Evolutionary conservation across 1,284 basidiomycete genomes (phyloP).

Genomic region (Irpex sp.): DNA sequence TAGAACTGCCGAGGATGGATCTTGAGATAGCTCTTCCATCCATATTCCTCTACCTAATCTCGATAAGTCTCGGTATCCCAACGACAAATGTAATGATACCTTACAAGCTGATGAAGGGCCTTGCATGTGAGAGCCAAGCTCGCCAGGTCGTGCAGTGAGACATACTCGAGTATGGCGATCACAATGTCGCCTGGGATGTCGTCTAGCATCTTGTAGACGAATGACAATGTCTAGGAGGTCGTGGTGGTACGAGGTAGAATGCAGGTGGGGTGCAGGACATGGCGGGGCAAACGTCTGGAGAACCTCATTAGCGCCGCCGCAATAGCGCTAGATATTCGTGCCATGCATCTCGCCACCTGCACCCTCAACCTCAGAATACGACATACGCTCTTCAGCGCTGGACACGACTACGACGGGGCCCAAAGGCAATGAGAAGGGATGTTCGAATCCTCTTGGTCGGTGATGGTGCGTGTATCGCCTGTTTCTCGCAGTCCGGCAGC

Average conservation of each 20-base stretch:
- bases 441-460: slow-evolving; percentile 92
- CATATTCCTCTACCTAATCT: slow-evolving; percentile 53
- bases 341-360: not conserved
- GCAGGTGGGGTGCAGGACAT: not conserved
- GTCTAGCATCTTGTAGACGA: not conserved
- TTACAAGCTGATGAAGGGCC: slow-evolving; percentile 44
- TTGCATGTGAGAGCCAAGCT: slow-evolving; percentile 45
- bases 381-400: not conserved
- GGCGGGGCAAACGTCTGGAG: not conserved
- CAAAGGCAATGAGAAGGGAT: slow-evolving; percentile 71
- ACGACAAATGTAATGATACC: slow-evolving; percentile 18
- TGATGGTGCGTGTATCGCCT: slow-evolving; percentile 60
- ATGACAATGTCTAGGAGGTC: not conserved
- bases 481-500: not conserved
- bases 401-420: not conserved
- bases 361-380: not conserved
- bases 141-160: slow-evolving; percentile 43
- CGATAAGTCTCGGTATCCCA: not conserved
- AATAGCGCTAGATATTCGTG: no score
- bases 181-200: slow-evolving; percentile 51
- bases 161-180: slow-evolving; percentile 46
- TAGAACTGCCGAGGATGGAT: slow-evolving; percentile 48
- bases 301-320: no score
- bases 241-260: not conserved
- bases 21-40: slow-evolving; percentile 54